Conservation (phyloP, 352 stramenopile species). For the Phytophthora sp. region DNA sequence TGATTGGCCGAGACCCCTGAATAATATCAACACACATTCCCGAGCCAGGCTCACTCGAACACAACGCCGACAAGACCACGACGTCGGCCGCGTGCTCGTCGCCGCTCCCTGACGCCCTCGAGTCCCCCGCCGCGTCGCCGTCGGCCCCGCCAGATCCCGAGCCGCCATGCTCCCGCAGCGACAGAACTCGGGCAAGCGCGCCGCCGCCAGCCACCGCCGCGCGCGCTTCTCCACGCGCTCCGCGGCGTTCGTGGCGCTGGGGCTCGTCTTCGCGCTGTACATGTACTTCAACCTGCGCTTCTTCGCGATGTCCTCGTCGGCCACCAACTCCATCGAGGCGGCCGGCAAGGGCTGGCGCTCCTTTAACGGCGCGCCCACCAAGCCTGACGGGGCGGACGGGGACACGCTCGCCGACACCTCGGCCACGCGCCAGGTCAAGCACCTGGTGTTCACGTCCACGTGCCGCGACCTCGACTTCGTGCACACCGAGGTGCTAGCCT, state of each 20-base stretch:
- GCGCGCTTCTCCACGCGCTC: constrained; percentile 26
- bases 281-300: constrained; percentile 77
- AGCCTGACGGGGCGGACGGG: constrained; percentile 10
- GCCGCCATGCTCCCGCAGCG: constrained; percentile 58
- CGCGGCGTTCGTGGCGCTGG: constrained; percentile 36
- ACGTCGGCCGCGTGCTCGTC: constrained; percentile 3
- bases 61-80: constrained; percentile 23
- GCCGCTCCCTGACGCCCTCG: background rate
- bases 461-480: constrained; percentile 71
- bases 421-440: constrained; percentile 60
- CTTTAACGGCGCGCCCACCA: constrained; percentile 14
- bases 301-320: constrained; percentile 43
- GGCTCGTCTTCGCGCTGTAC: constrained; percentile 52
- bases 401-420: constrained; percentile 34
- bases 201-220: constrained; percentile 33
- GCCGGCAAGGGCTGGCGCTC: constrained; percentile 23
- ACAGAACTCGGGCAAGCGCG: constrained; percentile 47
- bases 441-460: constrained; percentile 80
- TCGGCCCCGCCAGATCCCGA: background rate
- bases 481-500: constrained; percentile 72
- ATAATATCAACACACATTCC: too few species aligned
- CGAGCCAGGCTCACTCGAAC: constrained; percentile 20
- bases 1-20: too few species aligned
- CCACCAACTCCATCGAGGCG: constrained; percentile 35
- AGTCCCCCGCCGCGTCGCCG: background rate